These are phyloP conservation scores for Colletotrichum cordylinicola DNA, from an alignment of 2,329 filamentous ascomycete genomes.

Conservation along the genomic window DNA sequence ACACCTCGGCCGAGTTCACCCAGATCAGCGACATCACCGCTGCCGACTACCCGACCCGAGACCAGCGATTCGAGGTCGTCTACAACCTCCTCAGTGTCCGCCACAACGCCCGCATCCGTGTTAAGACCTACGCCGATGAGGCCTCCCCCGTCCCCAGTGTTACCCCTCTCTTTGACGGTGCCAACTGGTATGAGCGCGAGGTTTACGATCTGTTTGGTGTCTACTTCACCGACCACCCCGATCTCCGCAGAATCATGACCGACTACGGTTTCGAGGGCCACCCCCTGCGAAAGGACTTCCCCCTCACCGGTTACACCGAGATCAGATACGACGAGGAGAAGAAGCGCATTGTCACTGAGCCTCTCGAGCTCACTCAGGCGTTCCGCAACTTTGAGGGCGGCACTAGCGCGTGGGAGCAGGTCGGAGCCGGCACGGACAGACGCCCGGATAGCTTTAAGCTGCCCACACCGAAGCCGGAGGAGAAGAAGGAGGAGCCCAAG, in stretches of 20 bases:
- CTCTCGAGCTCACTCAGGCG: slow-evolving; percentile 95
- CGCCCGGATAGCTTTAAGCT: slow-evolving; percentile 92
- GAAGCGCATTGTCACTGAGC: slow-evolving; percentile 98
- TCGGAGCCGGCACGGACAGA: slow-evolving; percentile 73
- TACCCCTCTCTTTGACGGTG: slow-evolving; percentile 86
- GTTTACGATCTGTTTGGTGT: slow-evolving; percentile 98
- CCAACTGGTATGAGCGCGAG: slow-evolving; percentile 98
- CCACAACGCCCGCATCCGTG: slow-evolving; percentile 94
- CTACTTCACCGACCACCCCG: slow-evolving; percentile 94
- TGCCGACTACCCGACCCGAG: slow-evolving; percentile 93
- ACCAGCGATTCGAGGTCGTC: slow-evolving; percentile 96
- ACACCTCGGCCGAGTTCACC: slow-evolving; percentile 96
- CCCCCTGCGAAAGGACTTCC: slow-evolving; percentile 97
- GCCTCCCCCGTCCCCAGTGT: slow-evolving; percentile 91
- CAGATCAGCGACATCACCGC: slow-evolving; percentile 91
- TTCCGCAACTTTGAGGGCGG: slow-evolving; percentile 98
- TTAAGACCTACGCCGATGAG: slow-evolving; percentile 99
- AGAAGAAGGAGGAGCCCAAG: slow-evolving; percentile 89
- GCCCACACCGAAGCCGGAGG: slow-evolving; percentile 93
- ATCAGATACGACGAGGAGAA: slow-evolving; percentile 99
- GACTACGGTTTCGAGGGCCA: slow-evolving; percentile 99
- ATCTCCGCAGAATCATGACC: slow-evolving; percentile 97
- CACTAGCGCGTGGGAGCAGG: slow-evolving; percentile 71
- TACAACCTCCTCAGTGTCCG: slow-evolving; percentile 97
- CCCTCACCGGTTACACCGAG: slow-evolving; percentile 96